phyloP scores from a whole-genome alignment of 768 basidiomycete species.

The Pulveroboletus ravenelii region DNA sequence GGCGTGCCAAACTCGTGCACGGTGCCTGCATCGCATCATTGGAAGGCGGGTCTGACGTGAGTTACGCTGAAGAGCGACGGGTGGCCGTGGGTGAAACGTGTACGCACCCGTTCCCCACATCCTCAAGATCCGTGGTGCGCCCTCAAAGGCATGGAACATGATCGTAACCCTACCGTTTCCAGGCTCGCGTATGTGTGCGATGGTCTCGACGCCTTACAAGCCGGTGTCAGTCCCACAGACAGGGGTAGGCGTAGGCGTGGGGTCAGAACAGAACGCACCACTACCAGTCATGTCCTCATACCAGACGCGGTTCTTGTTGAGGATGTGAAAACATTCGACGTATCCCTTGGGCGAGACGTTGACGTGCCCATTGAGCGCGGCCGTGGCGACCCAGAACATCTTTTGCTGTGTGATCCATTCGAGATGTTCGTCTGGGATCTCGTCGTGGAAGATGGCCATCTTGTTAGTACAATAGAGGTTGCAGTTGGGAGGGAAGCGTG shows the following conservation, averaged over 20 bases:
- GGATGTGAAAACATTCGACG: slow-evolving; percentile 56
- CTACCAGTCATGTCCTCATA: slow-evolving; percentile 73
- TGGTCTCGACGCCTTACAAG: slow-evolving; percentile 48
- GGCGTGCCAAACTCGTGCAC: slow-evolving; percentile 60
- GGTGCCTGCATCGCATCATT: slow-evolving; percentile 36
- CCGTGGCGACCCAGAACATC: slow-evolving; percentile 69
- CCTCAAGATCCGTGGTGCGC: slow-evolving; percentile 53
- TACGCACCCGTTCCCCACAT: slow-evolving; percentile 53
- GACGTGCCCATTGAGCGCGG: slow-evolving; percentile 61
- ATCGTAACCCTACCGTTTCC: slow-evolving; percentile 57
- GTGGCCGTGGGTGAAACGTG: not conserved
- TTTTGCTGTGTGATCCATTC: slow-evolving; percentile 60
- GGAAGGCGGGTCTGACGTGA: not conserved
- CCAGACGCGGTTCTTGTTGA: slow-evolving; percentile 53
- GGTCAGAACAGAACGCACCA: slow-evolving; percentile 37
- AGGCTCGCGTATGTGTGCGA: slow-evolving; percentile 54
- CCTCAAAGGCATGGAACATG: slow-evolving; percentile 58
- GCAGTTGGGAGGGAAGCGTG: too few species aligned
- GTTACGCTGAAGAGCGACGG: not conserved
- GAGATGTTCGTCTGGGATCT: slow-evolving; percentile 48
- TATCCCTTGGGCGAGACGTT: slow-evolving; percentile 68
- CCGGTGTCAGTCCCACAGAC: not conserved
- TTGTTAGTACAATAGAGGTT: not conserved
- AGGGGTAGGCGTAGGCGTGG: not conserved
- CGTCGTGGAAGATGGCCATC: slow-evolving; percentile 58